Base-by-base conservation (phyloP, 352 stramenopile genomes). In the Globisporangium perplexum region DNA sequence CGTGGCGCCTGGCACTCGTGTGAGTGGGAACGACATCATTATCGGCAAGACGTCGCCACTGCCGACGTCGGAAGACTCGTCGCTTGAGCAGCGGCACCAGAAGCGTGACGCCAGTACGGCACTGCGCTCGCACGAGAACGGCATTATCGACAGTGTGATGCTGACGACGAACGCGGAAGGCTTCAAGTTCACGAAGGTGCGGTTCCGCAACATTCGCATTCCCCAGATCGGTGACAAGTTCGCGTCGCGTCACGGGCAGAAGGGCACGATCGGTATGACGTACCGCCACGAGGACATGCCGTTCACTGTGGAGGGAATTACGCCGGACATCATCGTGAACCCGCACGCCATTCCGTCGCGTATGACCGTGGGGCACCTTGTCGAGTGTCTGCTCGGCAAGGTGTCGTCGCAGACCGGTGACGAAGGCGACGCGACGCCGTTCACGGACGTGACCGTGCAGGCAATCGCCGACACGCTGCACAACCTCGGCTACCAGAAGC, bases 311-410 rank as follows among this genome's bases (percentile, higher is more conserved):
- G 93, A 99, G 64, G 84, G 98, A 30, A 98, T 99, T 64, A 96
- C 95, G 2, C 98, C 98, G 3, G 98, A 99, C 74, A 98, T 99
- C 59, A 98, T 99, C 68, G 96, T 99, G 33, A 99, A 99, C 77
- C 97, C 98, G 15, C 98, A 99, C 81, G 97, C 96, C 60, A 99
- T 99, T 90, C 98, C 98, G 50, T 98, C 92, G 49, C 97, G 98
- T 89, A 99, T 99, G 98, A 99, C 98, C 38, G 98, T 99, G 66
- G 98, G 96, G 22, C 96, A 99, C 74, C 84, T 99, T 59, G 97
- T 99, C 70, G 98, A 99, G 77, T 99, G 96, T 94, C 71, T 99
- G 26, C 70, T 99, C 4, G 96, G 96, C 43, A 99, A 99, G 83
- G 94, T 99, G 49, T 97, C 85, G 23, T 96, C 96, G 17, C 93